Evolutionary conservation across 257 asterid genomes (phyloP).

Genomic region (Petrea volubilis): DNA sequence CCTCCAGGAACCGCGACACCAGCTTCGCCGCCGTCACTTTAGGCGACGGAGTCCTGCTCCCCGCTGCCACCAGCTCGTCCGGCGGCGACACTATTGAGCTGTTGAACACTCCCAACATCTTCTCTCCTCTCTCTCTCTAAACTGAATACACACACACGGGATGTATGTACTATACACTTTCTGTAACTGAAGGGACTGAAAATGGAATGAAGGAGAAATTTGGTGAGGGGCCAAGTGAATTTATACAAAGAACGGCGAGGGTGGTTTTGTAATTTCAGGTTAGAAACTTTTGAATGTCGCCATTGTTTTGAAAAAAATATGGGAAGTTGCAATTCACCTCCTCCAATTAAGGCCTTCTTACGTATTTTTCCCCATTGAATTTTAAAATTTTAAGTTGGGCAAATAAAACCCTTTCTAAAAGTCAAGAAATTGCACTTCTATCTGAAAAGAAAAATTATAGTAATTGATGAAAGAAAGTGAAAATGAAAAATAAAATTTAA

Average conservation of each 20-base stretch:
- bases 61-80: constrained; percentile 97
- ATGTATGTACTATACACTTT: constrained; percentile 14
- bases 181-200: constrained; percentile 8
- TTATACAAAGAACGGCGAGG: constrained; percentile 50
- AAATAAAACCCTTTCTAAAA: too few relatives aligned
- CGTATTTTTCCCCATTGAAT: constrained; percentile 9
- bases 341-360: constrained; percentile 12
- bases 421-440: too few relatives aligned
- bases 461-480: too few relatives aligned
- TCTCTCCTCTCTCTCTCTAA: constrained; percentile 22
- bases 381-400: too few relatives aligned
- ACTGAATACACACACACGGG: neutral
- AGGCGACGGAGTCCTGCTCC: constrained; percentile 98
- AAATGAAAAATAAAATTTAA: too few relatives aligned
- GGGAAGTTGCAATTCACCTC: constrained; percentile 11
- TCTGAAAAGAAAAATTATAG: too few relatives aligned
- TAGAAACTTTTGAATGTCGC: neutral
- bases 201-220: constrained; percentile 32
- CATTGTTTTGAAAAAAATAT: neutral
- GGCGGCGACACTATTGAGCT: constrained; percentile 85
- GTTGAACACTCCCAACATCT: constrained; percentile 92
- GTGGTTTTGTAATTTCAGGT: constrained; percentile 23
- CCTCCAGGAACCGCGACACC: constrained; percentile 67
- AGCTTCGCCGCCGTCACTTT: constrained; percentile 81
- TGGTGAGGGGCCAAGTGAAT: constrained; percentile 23